Percentiles rank a stretch among this genome's conserved stretches.
phyloP scores from a whole-genome alignment of 768 basidiomycete genomes.

The Psilocybe cubensis region DNA sequence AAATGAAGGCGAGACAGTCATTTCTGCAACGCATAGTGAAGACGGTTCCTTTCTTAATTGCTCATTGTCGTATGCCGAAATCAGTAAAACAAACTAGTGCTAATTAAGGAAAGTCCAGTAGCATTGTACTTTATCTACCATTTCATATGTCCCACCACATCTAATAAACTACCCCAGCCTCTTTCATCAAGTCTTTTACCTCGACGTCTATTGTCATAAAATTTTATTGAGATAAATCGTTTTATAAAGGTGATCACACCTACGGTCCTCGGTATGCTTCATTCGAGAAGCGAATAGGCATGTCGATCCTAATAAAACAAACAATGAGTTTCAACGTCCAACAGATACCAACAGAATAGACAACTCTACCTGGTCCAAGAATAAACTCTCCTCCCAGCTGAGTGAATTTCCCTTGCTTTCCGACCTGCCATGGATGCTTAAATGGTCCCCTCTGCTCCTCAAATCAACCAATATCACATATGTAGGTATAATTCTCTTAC shows the following conservation, averaged over 20 bases:
- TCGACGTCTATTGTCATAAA: constrained; percentile 43
- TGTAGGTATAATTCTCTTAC: constrained; percentile 26
- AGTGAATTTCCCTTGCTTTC: constrained; percentile 63
- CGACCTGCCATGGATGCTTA: constrained; percentile 48
- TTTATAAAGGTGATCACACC: constrained; percentile 26
- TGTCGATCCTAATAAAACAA: constrained; percentile 33
- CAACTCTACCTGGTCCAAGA: constrained; percentile 53
- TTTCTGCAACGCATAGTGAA: background rate
- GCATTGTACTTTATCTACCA: no score
- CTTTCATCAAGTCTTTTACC: constrained; percentile 49
- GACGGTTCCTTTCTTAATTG: constrained; percentile 3
- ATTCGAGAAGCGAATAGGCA: constrained; percentile 61
- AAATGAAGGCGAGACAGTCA: no score
- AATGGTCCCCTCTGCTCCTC: constrained; percentile 38
- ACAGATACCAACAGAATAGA: no score
- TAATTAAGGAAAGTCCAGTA: no score
- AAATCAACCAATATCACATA: background rate
- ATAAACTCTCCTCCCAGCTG: constrained; percentile 71
- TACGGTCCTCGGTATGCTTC: constrained; percentile 67
- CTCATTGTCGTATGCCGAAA: background rate
- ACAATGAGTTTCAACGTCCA: background rate
- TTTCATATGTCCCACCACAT: background rate
- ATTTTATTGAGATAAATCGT: background rate
- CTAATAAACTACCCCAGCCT: constrained; percentile 32
- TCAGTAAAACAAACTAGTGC: background rate